Base-by-base conservation (phyloP, 169 alveolate genomes). In the Eimeria acervulina region DNA sequence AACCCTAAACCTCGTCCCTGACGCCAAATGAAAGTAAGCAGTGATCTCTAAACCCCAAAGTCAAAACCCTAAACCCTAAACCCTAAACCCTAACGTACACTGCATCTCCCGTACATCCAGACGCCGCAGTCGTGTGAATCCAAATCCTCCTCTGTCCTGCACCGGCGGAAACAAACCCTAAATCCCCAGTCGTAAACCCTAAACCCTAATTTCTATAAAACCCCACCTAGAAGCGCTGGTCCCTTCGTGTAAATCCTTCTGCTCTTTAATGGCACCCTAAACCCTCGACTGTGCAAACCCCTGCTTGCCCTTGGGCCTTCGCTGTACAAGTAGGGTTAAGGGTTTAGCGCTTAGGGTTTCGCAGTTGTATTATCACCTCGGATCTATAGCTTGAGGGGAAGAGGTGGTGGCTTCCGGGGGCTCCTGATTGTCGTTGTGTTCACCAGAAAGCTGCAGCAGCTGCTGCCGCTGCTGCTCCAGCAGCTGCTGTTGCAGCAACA, bases 321-420 rank as follows among this genome's bases (percentile, higher is more conserved):
- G 13, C 40, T 19, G 66, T 17, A 28, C 51, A 44, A 51, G 74
- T 21, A 83, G 51, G 28, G 72, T 26, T n/a, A 51, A 28, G 72
- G 74, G 51, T 83, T 78, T 78, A 44, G 63, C 42, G 36, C 42
- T 78, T 78, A 78, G 88, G 66, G 66, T 78, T 38, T 44, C 15
- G 31, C 17, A 36, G 0, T 12, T 76, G 87, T 31, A 7, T 23
- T 5, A 31, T 15, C 44, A 40, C 66, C 88, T 40, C 42, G 88
- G 19, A 19, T 42, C 33, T 17, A 78, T 0, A 2, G 38, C 23
- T 44, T 19, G 55, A 5, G 40, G 2, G 23, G 42, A 15, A 44
- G 81, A 33, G 44, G 26, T 28, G n/a, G 23, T 5, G 36, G 40
- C 38, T 66, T 26, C 63, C 66, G 88, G 66, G 40, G 12, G 88